These are phyloP conservation scores for Nothophaeocryptopus gaeumannii DNA, from an alignment of 2,329 filamentous ascomycete species.

Conservation along the genomic window DNA sequence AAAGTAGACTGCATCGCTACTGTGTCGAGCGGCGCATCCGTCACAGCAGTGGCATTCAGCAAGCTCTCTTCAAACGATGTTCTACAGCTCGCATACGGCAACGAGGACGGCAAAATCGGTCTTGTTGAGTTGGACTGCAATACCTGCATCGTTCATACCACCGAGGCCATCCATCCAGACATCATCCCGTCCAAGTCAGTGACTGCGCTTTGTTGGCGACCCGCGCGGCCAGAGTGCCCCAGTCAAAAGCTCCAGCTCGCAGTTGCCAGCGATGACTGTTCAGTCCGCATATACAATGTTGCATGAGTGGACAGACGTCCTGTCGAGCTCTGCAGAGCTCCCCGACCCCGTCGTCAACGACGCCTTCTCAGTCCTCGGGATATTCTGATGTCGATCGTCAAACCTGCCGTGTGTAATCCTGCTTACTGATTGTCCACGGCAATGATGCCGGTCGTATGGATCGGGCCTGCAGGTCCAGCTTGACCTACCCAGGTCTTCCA, in stretches of 20 bases:
- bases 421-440: no score
- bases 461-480: no score
- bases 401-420: no score
- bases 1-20: slow-evolving; percentile 25
- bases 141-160: slow-evolving; percentile 12
- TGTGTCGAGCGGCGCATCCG: slow-evolving; percentile 27
- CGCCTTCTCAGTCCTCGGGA: no score
- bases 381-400: no score
- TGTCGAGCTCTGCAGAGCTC: no score
- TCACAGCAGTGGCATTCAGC: slow-evolving; percentile 36
- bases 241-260: slow-evolving; percentile 33
- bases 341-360: no score
- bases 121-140: slow-evolving; percentile 14
- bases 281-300: slow-evolving; percentile 36
- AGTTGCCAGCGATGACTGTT: slow-evolving; percentile 43
- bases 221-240: slow-evolving; percentile 5
- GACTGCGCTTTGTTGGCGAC: slow-evolving; percentile 34
- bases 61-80: background rate
- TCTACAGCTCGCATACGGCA: slow-evolving; percentile 27
- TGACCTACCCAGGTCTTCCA: no score
- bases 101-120: slow-evolving; percentile 29
- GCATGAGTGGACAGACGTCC: background rate
- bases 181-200: slow-evolving; percentile 26
- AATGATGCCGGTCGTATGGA: no score
- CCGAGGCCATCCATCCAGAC: slow-evolving; percentile 8